A percentile compares a stretch with the other conserved stretches of the same genome.
phyloP scores from a whole-genome alignment of 495 filamentous ascomycete genomes.

The Pseudomonodictys pantanalensis region DNA sequence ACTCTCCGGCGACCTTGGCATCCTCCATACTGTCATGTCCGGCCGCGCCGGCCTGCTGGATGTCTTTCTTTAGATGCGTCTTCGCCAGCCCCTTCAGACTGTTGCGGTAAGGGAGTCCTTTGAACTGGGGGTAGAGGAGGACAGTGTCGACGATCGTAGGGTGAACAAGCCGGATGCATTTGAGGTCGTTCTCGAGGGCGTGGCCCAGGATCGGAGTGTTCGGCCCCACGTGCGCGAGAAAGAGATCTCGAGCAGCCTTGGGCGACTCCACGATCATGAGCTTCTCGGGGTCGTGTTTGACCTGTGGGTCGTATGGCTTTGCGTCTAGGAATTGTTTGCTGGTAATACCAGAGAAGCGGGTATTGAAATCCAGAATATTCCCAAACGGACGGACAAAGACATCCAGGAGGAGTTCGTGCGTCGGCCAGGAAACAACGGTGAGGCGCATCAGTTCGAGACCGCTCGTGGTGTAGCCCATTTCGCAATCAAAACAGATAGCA shows the following conservation, averaged over 20 bases:
- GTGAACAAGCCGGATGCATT: conserved; percentile 77
- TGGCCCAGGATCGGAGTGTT: conserved; percentile 85
- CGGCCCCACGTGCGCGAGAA: conserved; percentile 68
- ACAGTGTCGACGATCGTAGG: conserved; percentile 82
- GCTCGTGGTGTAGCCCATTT: conserved; percentile 90
- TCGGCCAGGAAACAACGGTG: conserved; percentile 83
- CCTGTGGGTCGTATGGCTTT: conserved; percentile 50
- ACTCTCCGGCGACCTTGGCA: conserved; percentile 78
- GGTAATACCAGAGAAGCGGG: conserved; percentile 79
- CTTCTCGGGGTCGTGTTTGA: conserved; percentile 30
- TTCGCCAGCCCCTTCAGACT: conserved; percentile 68
- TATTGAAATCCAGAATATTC: conserved; percentile 84
- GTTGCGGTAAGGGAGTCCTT: conserved; percentile 71
- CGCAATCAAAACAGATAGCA: conserved; percentile 84
- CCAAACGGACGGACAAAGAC: conserved; percentile 82
- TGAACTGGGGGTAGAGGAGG: conserved; percentile 73
- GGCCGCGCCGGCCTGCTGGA: conserved; percentile 67
- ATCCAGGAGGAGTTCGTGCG: conserved; percentile 70
- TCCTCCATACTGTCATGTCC: conserved; percentile 86
- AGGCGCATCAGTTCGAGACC: conserved; percentile 87
- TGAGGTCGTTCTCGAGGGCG: conserved; percentile 92
- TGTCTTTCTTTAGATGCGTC: conserved; percentile 63
- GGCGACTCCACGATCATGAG: conserved; percentile 73
- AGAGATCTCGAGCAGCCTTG: conserved; percentile 63
- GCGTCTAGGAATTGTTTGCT: conserved; percentile 71